Base-by-base conservation (phyloP, 2,329 filamentous ascomycete genomes). In the Beauveria sp. region DNA sequence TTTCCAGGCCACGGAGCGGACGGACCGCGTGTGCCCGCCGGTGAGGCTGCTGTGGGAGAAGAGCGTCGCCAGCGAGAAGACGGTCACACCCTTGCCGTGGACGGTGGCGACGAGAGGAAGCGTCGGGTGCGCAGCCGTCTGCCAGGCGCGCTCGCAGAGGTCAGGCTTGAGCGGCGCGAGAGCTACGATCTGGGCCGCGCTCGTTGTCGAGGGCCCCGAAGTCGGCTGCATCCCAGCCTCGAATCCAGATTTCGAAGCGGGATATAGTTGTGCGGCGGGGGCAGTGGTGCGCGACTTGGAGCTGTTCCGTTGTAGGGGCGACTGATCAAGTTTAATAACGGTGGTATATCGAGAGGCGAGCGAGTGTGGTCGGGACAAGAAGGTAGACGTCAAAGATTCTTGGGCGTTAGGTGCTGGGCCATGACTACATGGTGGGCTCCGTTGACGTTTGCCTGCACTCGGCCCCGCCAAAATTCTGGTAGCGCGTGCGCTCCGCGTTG, bases 1-100 rank as follows among this genome's bases (percentile, higher is more conserved):
- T 75, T 96, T 96, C 95, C 95, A 99, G 43, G 91, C 88, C 22
- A 88, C 86, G 55, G 86, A 86, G 61, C 95, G 86, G n/a, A 99
- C 87, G 68, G 89, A 95, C 62, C 95, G 89, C 68, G 91, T 90
- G 77, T 99, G 95, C 8, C 93, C 95, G 64, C 92, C 93, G 8
- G 88, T 87, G 60, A 98, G 87, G 22, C 83, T 84, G 70, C 88
- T 91, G 71, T 96, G 88, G 55, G 91, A 83, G 16, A 86, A 86
- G 71, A 96, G 90, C 61, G 88, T 89, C 42, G 84, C 84, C 55
- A 98, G 86, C 55, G 90, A 96, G 80, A 96, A 97, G 69, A 99
- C 83, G 64, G 91, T 93, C 62, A 95, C 90, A 43, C 88, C 88
- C 72, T 95, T 96, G 63, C 90, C 87, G 76, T 93, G 91, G 64